These are phyloP conservation scores for Fusarium decemcellulare DNA, from an alignment of 2,329 filamentous ascomycete genomes.

Conservation along the genomic window DNA sequence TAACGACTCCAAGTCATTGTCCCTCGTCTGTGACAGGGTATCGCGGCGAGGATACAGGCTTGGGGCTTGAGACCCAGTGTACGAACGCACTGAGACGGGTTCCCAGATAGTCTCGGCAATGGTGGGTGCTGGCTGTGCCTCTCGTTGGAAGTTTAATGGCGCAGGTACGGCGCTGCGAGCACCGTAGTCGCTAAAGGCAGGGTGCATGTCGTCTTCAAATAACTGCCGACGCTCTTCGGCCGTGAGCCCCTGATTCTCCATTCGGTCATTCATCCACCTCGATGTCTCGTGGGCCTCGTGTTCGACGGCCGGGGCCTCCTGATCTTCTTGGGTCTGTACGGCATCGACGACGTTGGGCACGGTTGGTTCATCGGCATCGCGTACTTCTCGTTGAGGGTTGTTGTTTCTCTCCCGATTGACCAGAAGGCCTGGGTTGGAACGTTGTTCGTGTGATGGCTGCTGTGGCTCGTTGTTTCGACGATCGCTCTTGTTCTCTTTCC, in stretches of 20 bases:
- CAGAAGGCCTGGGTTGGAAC: neutral
- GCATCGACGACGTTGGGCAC: neutral
- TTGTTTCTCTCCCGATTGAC: neutral
- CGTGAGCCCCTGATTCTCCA: constrained; percentile 25
- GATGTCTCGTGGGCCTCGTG: constrained; percentile 20
- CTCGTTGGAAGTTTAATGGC: neutral
- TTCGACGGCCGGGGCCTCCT: constrained; percentile 8
- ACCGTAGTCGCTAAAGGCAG: constrained; percentile 37
- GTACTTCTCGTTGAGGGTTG: neutral
- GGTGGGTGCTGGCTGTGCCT: neutral
- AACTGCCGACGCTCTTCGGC: constrained; percentile 20
- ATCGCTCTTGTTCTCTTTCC: neutral
- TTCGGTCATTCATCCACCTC: constrained; percentile 30
- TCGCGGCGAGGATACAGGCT: neutral
- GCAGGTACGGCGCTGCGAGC: constrained; percentile 3
- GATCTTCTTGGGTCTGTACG: neutral
- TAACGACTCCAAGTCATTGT: neutral
- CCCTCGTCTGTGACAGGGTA: neutral
- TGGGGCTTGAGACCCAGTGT: neutral
- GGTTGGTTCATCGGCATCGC: neutral
- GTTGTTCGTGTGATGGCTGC: neutral
- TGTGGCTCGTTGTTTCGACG: neutral
- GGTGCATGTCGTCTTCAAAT: constrained; percentile 30
- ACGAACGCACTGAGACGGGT: constrained; percentile 22
- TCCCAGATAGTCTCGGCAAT: constrained; percentile 24